Evolutionary conservation across 2,329 filamentous ascomycete species (phyloP), one percentile per base, ranked within the genome.

Genomic region (Fusarium sp.): DNA sequence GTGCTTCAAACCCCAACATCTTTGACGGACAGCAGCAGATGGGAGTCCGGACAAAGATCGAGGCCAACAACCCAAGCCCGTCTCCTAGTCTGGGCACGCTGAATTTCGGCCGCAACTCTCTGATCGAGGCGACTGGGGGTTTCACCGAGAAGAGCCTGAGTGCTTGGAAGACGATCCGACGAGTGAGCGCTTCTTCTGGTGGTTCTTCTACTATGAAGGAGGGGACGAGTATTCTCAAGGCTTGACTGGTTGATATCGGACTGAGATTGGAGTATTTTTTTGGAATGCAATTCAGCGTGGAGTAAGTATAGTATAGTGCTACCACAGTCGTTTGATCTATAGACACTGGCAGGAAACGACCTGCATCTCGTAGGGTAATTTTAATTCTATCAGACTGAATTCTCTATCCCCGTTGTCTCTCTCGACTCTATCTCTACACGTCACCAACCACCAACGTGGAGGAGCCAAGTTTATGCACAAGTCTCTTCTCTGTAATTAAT

Each of bases 21-120:
- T 69, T 67, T 11, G 66, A 66, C 36, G 65, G 68, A 5, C 57
- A 59, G 14, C 54, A 43, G 50, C 54, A 45, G 48, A 49, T 70
- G 31, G 68, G 68, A 7, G 68, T 70, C 6, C 66, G 65, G n/a
- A 70, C 68, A 11, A 68, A 68, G 57, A 70, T 70, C 43, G 68
- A 65, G 17, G 65, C 68, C 38, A 68, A 41, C 38, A 70, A 62
- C 48, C 66, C 64, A 4, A 66, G 53, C n/a, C 66, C 67, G 0
- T 61, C 64, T 21, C 67, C 67, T 3, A 70, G 65, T 19, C 17
- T 68, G 6, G 67, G 67, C 4, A 66, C 62, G 21, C 46, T 70
- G 50, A 70, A 70, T 64, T 68, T 70, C 35, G 64, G 59, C 4
- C 66, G 68, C 21, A 68, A 61, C 31, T 70, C 68, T 3, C 54